A percentile compares a stretch with the other conserved stretches of the same genome.
Evolutionary conservation across 768 basidiomycete species (phyloP).

Genomic region (Cubamyces sp.): DNA sequence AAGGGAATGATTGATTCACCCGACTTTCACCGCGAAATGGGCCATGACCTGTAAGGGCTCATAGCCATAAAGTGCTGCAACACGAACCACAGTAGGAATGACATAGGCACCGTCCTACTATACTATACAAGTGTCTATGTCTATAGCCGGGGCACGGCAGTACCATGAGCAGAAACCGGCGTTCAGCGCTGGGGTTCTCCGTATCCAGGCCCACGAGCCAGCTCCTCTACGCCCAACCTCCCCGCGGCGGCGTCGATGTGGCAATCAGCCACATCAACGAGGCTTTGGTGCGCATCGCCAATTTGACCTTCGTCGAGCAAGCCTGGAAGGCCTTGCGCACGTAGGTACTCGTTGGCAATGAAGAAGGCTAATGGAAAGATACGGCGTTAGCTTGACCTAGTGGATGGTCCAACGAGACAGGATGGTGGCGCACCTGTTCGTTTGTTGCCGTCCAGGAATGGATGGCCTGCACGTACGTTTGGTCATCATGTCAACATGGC

Average conservation of each 20-base stretch:
- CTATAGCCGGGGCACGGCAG: no score
- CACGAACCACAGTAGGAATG: no score
- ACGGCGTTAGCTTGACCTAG: no score
- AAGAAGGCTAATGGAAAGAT: conserved; percentile 35
- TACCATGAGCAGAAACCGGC: no score
- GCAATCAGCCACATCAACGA: conserved; percentile 27
- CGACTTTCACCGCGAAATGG: no score
- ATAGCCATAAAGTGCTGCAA: no score
- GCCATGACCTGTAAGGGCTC: no score
- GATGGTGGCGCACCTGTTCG: conserved; percentile 18
- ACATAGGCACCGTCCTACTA: no score
- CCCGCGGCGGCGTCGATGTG: conserved; percentile 29
- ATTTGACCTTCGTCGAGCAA: conserved; percentile 30
- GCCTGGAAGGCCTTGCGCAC: conserved; percentile 38
- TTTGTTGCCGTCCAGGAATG: conserved; percentile 40
- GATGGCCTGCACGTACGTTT: conserved; percentile 31
- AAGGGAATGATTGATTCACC: no score
- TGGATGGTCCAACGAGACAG: not conserved
- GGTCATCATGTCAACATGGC: not conserved
- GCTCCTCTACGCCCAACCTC: conserved; percentile 25
- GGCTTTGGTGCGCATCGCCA: conserved; percentile 16
- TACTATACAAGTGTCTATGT: no score
- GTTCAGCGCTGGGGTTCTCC: not conserved
- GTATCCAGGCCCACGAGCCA: conserved; percentile 10
- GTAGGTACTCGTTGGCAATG: conserved; percentile 38